Base-by-base conservation (phyloP, 306 rosid genomes). In the Dryas alaskensis region DNA sequence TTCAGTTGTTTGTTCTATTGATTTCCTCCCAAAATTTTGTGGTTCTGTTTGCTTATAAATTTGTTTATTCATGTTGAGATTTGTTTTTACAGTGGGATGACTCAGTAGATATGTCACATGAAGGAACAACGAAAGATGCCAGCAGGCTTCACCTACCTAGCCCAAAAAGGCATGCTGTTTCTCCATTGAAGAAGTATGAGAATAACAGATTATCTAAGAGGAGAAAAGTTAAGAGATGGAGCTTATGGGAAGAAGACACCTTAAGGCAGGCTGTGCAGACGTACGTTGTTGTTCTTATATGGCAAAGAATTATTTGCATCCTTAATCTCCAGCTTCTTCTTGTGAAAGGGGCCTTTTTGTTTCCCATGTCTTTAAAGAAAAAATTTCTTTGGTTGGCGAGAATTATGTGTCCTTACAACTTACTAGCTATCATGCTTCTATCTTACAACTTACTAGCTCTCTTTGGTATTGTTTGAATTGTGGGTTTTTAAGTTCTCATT, bases 71-170 rank as follows among this genome's bases (percentile, higher is more conserved):
- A 14, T 47, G 46, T 54, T 42, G 63, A 48, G 31, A 39, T 54
- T 74, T 69, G 46, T 77, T 62, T 62, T 80, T 82, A 67, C 82
- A 91, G 97, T 91, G 94, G 97, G 57, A 80, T 62, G 97, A 89
- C 85, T 83, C 97, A n/a, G 78, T 84, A 25, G 83, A 87, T 53
- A 73, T 61, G 66, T 71, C 72, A 31, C 86, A 80, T 2, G 89
- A 47, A 22, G 70, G 42, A 61, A 44, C 8, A 62, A 78, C 27
- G 49, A 27, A 64, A 10, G 45, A 11, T 9, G 4, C 22, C 2
- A 51, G 40, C 59, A 80, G 64, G 52, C 73, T 76, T 69, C 77
- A 75, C 52, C 79, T 90, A 3, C 89, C 81, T 46, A 85, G 78
- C 70, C 87, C 91, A 13, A 86, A 46, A 76, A 74, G 67, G 70